A percentile compares a stretch with the other conserved stretches of the same genome.
Evolutionary conservation across 78 protist genomes (phyloP).

Genomic region (Trichosphaerium sp.): DNA sequence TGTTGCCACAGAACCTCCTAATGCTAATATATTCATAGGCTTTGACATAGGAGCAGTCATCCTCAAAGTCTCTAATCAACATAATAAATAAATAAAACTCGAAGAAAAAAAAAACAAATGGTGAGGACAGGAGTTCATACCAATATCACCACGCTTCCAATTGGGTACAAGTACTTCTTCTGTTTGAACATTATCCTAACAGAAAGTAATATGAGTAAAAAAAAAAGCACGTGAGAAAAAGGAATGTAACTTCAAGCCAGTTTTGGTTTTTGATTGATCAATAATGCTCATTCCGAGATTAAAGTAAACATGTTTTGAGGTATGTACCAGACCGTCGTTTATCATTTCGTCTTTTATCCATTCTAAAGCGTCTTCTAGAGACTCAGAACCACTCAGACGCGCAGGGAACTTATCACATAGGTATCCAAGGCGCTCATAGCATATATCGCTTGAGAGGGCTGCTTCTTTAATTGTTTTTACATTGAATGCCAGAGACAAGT

Average conservation of each 20-base stretch:
- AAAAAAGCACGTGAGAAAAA: no score
- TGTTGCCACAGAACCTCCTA: constrained; percentile 44
- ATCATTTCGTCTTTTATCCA: constrained; percentile 25
- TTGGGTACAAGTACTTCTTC: constrained; percentile 26
- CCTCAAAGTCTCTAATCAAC: constrained; percentile 57
- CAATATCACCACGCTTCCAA: background rate
- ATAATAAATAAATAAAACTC: no score
- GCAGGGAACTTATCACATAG: constrained; percentile 17
- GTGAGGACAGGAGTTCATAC: no score
- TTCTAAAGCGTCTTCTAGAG: constrained; percentile 35
- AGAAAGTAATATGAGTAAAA: no score
- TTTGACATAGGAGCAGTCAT: constrained; percentile 21
- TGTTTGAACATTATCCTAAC: constrained; percentile 45
- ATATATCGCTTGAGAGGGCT: constrained; percentile 1
- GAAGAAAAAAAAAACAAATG: background rate
- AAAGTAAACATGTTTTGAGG: no score
- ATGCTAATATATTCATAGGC: constrained; percentile 35
- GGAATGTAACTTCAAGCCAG: no score
- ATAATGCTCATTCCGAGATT: no score
- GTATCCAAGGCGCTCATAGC: constrained; percentile 6
- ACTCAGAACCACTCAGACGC: constrained; percentile 26
- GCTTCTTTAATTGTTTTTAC: constrained; percentile 4
- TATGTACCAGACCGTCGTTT: constrained; percentile 24
- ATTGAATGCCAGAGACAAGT: background rate
- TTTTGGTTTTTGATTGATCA: no score